These are phyloP conservation scores for Rhododendron vialii DNA, from an alignment of 148 eudicot genomes.

Conservation along the genomic window DNA sequence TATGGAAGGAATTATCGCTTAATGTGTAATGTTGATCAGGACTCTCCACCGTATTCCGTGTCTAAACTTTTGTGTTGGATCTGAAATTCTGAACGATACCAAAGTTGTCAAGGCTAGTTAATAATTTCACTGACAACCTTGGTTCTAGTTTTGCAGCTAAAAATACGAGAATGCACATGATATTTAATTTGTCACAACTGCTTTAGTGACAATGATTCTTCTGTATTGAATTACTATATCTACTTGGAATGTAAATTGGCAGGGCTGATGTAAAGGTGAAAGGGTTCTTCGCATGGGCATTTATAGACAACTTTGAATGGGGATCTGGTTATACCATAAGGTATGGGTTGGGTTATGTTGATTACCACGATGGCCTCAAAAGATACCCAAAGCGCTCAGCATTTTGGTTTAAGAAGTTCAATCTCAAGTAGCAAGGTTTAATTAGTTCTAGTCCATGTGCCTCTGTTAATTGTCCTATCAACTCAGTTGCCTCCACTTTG, in stretches of 20 bases:
- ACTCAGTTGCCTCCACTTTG: neutral
- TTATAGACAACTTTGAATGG: constrained; percentile 18
- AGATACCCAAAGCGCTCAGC: constrained; percentile 10
- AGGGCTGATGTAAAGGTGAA: constrained; percentile 9
- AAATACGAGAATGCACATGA: neutral
- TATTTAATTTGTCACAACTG: neutral
- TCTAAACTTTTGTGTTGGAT: no score
- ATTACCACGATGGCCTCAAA: neutral
- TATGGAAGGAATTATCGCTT: neutral
- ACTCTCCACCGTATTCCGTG: no score
- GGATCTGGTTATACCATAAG: constrained; percentile 8
- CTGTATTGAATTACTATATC: neutral
- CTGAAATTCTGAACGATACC: no score
- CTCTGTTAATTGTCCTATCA: neutral
- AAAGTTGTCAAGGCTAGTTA: no score
- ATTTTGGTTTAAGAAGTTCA: constrained; percentile 14
- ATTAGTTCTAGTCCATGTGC: neutral
- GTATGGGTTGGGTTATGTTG: constrained; percentile 9
- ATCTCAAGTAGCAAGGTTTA: neutral
- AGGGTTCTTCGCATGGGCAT: constrained; percentile 14
- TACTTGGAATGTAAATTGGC: neutral
- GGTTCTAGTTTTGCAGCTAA: neutral
- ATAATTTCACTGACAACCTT: no score
- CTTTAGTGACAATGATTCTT: neutral
- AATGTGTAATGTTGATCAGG: no score